Base-by-base conservation (phyloP, 257 asterid genomes). In the Eucommia ulmoides region DNA sequence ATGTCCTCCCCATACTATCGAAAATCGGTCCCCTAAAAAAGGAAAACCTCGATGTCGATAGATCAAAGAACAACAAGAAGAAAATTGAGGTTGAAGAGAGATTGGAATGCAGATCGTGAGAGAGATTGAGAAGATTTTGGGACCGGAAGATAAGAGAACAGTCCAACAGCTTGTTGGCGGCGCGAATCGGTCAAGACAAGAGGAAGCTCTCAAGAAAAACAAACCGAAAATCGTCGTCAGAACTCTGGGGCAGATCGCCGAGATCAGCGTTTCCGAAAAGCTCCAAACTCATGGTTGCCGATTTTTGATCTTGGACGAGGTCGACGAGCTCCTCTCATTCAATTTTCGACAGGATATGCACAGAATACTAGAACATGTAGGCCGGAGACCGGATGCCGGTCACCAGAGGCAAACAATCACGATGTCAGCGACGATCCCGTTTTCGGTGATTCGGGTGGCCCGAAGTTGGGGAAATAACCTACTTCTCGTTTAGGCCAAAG, bases 101-200 rank as follows among this genome's bases (percentile, higher is more conserved):
- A 94, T 86, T 1, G 99, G 84, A 35, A 91, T 91, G 99, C 99
- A 91, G 75, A 89, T 85, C 59, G 99, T 91, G 62, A 73, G 99
- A 71, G 96, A 86, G 67, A 64, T 81, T 41, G 96, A 91, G 67
- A 91, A 78, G 72, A 66, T 91, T 1, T 83, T 91, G 51, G 99
- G 96, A 49, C 94, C 99, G 19, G 59, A 66, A 11, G 71, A 83
- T 54, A 86, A 79, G 74, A 80, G 81, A 68, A 59, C 77, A 53
- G 99, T 91, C 20, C 99, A 91, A 53, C 99, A 91, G 62, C 89
- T 91, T 52, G 99, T 86, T 22, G 99, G 99, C 25, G 99, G 96
- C 44, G 99, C 99, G 20, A 91, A 86, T 74, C 74, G 68, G 69
- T 58, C 94, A 6, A 81, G 99, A 63, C 99, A 91, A 61, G 99